Base-by-base conservation (phyloP, 192 early-diverging fungal genomes). In the Chytriomyces sp. region DNA sequence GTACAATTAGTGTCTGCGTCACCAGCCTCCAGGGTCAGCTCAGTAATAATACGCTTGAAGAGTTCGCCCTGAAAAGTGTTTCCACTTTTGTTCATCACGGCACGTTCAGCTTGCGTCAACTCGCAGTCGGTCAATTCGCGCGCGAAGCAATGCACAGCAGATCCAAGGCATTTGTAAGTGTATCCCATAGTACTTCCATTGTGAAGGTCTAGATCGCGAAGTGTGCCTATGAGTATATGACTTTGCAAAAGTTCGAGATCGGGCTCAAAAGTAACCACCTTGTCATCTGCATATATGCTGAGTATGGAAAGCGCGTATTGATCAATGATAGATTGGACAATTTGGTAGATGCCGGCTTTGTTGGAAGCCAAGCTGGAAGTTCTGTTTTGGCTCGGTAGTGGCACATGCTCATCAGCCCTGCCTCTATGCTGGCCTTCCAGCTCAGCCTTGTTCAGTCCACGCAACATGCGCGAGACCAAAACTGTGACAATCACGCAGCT, bases 1-100 rank as follows among this genome's bases (percentile, higher is more conserved):
- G 82, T 73, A 4, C 72, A 78, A 63, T 88, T 88, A 17, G 86
- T 87, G 64, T 87, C 86, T 3, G 86, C 80, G 68, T 86, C 83
- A 8, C 86, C 86, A 31, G 76, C 86, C 64, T 88, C 84, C 52
- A 86, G 52, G 2, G 70, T 65, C 17, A 88, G 33, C 37, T 81
- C 80, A n/a, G 76, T 84, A 40, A 86, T 77, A 8, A 83, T 39
- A 2, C 73, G 75, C 4, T 73, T 74, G 59, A 87, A 85, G 3
- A 77, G 69, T n/a, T 59, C 57, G 0, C 73, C 77, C 0, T 76
- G 63, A 5, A 25, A 61, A 61, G 0, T 61, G 5, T 33, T 25
- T 61, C 10, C 34, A 62, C 31, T 19, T 7, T 39, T 34, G 28
- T 7, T 36, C 59, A 33, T 39, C 34, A 6, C n/a, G 0, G 6